Evolutionary conservation across 345 rosid species (phyloP).

Genomic region (Eucalyptus globulus): DNA sequence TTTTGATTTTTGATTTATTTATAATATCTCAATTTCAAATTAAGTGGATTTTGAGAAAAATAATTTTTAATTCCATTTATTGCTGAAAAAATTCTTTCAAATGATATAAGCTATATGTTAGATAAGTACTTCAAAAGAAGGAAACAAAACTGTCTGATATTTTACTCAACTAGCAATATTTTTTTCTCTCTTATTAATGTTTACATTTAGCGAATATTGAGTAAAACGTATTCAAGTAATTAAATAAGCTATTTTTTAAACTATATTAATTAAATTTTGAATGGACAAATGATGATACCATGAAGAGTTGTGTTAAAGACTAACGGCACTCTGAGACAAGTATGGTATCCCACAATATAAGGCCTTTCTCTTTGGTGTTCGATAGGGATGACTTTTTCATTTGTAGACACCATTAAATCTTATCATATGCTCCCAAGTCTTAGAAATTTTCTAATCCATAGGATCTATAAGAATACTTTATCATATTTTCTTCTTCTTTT

Average conservation of each 20-base stretch:
- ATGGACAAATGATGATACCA: neutral
- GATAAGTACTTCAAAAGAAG: neutral
- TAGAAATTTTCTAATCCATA: no score
- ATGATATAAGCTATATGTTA: neutral
- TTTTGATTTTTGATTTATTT: neutral
- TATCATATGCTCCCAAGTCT: no score
- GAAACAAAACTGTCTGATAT: neutral
- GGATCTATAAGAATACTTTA: no score
- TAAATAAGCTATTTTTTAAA: neutral
- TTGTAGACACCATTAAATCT: no score
- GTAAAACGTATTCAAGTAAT: neutral
- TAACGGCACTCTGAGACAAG: no score
- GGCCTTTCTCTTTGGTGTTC: no score
- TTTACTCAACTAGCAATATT: neutral
- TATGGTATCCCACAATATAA: no score
- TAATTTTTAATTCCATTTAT: neutral
- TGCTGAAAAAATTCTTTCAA: neutral
- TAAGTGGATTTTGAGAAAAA: neutral
- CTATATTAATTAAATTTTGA: neutral
- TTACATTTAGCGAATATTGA: neutral
- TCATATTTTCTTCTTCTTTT: no score
- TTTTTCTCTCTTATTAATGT: neutral
- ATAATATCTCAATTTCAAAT: neutral
- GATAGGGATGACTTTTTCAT: no score
- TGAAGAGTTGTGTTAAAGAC: no score